These are phyloP conservation scores for Helminthosporium solani DNA, from an alignment of 2,329 filamentous ascomycete genomes.

Conservation along the genomic window DNA sequence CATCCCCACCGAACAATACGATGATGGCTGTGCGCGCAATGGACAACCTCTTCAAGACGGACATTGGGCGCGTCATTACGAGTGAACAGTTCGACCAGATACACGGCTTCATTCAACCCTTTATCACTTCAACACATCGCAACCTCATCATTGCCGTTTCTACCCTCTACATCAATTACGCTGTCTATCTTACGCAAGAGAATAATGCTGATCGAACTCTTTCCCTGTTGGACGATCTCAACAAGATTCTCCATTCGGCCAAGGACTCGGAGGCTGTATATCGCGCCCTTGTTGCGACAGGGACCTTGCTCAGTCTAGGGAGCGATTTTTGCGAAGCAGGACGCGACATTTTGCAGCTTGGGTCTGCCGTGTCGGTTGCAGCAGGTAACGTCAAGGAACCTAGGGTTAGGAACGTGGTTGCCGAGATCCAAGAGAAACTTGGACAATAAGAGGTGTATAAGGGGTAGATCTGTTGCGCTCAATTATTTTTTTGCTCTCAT, in stretches of 20 bases:
- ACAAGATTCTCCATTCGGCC: conserved; percentile 63
- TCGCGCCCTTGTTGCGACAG: conserved; percentile 76
- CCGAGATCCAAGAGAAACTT: conserved; percentile 58
- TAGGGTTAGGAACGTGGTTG: conserved; percentile 59
- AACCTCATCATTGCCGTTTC: conserved; percentile 81
- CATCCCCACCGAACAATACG: conserved; percentile 71
- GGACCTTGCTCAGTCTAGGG: conserved; percentile 70
- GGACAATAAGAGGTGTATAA: conserved; percentile 16
- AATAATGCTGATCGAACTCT: conserved; percentile 51
- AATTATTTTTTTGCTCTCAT: no score
- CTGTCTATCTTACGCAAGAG: conserved; percentile 65
- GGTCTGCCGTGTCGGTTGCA: conserved; percentile 49
- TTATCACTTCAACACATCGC: conserved; percentile 61
- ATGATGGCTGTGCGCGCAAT: conserved; percentile 85
- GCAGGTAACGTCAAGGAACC: conserved; percentile 59
- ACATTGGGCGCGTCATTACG: conserved; percentile 64
- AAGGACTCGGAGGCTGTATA: conserved; percentile 82
- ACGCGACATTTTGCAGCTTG: conserved; percentile 58
- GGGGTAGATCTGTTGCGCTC: not conserved
- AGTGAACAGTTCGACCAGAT: conserved; percentile 61
- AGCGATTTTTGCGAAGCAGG: conserved; percentile 59
- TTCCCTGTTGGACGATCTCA: conserved; percentile 62
- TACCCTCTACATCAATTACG: conserved; percentile 81
- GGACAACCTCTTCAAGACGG: conserved; percentile 78
- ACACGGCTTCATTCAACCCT: conserved; percentile 62